Base-by-base conservation (phyloP, 768 basidiomycete species). In the Russula dissimulans region DNA sequence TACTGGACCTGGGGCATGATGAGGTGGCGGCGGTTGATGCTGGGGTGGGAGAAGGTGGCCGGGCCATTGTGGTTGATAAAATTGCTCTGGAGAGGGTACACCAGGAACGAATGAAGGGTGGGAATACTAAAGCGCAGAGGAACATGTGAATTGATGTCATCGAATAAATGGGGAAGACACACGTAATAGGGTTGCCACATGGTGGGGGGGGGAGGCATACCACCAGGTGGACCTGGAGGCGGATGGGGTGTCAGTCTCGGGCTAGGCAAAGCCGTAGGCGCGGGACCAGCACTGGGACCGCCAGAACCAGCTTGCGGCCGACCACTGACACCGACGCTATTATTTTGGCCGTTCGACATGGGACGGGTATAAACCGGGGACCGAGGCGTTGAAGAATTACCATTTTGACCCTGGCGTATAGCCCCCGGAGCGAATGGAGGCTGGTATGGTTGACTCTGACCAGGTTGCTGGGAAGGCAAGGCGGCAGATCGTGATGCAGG, bases 341-440 rank as follows among this genome's bases (percentile, higher is more conserved):
- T 66, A 64, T 79, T 77, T 26, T 83, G 78, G 51, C 84, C 79
- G 54, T 80, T 75, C 36, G 76, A 78, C 67, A 68, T 74, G 45
- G 86, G 75, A 14, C 87, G 82, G 39, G 78, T 65, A 71, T 82
- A 87, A 36, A 79, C 79, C 45, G 87, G 87, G 69, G 88, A 88
- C 51, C 85, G 79, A 44, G 87, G 66, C 12, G 56, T 60, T n/a
- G n/a, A n/a, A 29, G 59, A 45, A 38, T 57, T 66, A 39, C 67
- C 62, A 8, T 63, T 63, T 42, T 63, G 58, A 15, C 64, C 61
- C 47, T 62, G 63, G n/a, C 67, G 63, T 22, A 53, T 32, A 39
- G 61, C 46, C 45, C 56, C 44, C 3, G 64, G 41, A 7, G 55
- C 10, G 42, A 65, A 68, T 12, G 54, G 12, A n/a, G 64, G 48